These are phyloP conservation scores for Colletotrichum musae DNA, from an alignment of 2,329 filamentous ascomycete species.

Conservation along the genomic window DNA sequence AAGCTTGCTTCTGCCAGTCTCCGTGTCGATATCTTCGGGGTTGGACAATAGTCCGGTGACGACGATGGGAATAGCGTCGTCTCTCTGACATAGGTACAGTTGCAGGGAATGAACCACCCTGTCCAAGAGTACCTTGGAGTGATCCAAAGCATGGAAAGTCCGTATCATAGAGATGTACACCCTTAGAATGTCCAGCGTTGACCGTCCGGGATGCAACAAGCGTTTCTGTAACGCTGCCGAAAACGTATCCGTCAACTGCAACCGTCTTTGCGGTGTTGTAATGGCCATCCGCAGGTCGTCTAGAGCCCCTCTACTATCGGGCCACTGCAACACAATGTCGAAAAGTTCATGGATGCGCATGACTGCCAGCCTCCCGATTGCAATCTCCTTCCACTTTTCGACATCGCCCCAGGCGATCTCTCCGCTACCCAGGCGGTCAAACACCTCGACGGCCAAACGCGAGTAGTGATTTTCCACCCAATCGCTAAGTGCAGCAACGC, in stretches of 20 bases:
- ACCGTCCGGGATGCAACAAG: constrained; percentile 81
- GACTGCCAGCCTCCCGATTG: constrained; percentile 76
- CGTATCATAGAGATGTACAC: constrained; percentile 86
- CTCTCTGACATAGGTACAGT: constrained; percentile 81
- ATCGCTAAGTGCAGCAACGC: constrained; percentile 71
- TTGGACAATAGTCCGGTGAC: constrained; percentile 81
- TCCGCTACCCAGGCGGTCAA: constrained; percentile 61
- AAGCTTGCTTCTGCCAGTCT: constrained; percentile 65
- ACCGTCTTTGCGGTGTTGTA: constrained; percentile 76
- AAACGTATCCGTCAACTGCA: constrained; percentile 80
- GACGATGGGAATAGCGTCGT: constrained; percentile 84
- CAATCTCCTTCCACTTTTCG: constrained; percentile 79
- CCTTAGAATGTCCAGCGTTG: constrained; percentile 81
- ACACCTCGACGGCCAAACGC: constrained; percentile 74
- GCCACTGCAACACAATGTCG: constrained; percentile 84
- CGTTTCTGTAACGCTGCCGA: constrained; percentile 74
- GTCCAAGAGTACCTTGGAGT: constrained; percentile 83
- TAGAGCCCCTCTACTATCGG: constrained; percentile 77
- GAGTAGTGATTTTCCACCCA: constrained; percentile 80
- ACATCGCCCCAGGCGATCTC: constrained; percentile 69
- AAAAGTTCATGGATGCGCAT: constrained; percentile 81
- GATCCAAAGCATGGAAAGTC: constrained; percentile 81
- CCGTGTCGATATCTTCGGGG: constrained; percentile 60
- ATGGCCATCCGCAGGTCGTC: constrained; percentile 81
- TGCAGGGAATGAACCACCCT: constrained; percentile 81